Evolutionary conservation across 495 filamentous ascomycete species (phyloP).

Genomic region (Penicillium antarcticum): DNA sequence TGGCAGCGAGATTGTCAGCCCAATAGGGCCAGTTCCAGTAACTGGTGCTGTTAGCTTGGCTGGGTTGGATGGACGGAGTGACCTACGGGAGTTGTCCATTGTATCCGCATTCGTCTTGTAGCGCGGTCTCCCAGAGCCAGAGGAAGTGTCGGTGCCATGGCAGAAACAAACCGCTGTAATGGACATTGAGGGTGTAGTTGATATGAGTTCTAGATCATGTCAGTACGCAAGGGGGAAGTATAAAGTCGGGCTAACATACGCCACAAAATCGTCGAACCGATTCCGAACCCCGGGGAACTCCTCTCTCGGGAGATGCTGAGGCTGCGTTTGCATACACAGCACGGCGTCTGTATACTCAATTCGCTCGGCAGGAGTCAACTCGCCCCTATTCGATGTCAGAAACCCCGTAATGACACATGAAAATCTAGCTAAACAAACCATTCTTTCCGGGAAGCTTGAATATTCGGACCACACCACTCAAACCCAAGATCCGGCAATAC

Average conservation of each 20-base stretch:
- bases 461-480: background rate
- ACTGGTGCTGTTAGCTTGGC: conserved; percentile 12
- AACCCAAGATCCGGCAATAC: background rate
- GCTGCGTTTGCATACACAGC: conserved; percentile 43
- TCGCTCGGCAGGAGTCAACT: conserved; percentile 28
- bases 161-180: conserved; percentile 48
- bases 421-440: background rate
- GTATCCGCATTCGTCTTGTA: conserved; percentile 68
- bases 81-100: conserved; percentile 43
- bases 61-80: background rate
- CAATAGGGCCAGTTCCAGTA: conserved; percentile 54
- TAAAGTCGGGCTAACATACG: conserved; percentile 30
- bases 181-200: conserved; percentile 42
- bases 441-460: background rate
- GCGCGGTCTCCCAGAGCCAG: conserved; percentile 57
- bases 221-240: background rate
- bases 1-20: conserved; percentile 29
- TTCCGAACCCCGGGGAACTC: conserved; percentile 47
- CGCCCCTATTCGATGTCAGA: conserved; percentile 30
- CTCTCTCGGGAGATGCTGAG: conserved; percentile 33
- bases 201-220: conserved; percentile 38
- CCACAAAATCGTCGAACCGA: conserved; percentile 55
- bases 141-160: conserved; percentile 67
- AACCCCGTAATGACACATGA: background rate
- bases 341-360: conserved; percentile 47